Conservation (phyloP, 2,329 filamentous ascomycete genomes). For the Diaporthe aspalathi region DNA sequence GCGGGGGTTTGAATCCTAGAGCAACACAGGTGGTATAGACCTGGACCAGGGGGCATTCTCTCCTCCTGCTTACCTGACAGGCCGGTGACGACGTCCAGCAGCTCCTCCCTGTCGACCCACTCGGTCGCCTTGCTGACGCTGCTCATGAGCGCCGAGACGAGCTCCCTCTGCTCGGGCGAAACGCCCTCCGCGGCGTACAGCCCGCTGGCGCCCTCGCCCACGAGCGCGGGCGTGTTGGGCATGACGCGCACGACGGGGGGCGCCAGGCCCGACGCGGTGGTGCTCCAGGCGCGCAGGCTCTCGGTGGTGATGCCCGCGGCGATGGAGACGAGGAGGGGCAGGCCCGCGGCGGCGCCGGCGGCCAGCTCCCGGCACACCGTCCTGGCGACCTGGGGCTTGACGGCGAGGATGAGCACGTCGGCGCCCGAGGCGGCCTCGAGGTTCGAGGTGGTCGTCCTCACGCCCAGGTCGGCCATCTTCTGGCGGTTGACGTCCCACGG, state of each 20-base stretch:
- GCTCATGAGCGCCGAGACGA: conserved; percentile 55
- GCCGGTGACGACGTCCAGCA: conserved; percentile 63
- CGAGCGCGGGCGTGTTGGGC: conserved; percentile 64
- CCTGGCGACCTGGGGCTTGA: conserved; percentile 64
- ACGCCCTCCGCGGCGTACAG: conserved; percentile 56
- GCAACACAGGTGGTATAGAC: not conserved
- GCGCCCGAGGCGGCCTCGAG: conserved; percentile 56
- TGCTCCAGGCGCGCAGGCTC: conserved; percentile 57
- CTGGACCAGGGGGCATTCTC: not conserved
- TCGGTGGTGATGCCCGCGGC: conserved; percentile 60
- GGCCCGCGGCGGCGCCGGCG: conserved; percentile 37
- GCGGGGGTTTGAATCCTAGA: too few relatives aligned
- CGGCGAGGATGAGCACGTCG: conserved; percentile 61
- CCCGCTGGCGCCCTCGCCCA: conserved; percentile 62
- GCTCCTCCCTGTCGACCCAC: conserved; percentile 62
- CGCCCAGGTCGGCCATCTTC: conserved; percentile 59
- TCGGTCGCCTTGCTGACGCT: conserved; percentile 61
- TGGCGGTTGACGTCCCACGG: conserved; percentile 64
- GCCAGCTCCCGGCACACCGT: conserved; percentile 59
- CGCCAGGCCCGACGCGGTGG: conserved; percentile 49
- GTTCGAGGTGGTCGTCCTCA: conserved; percentile 60
- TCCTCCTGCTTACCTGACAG: conserved; percentile 60
- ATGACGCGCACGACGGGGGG: conserved; percentile 63
- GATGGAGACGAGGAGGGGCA: conserved; percentile 61
- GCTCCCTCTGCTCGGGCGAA: conserved; percentile 54